Base-by-base conservation (phyloP, 2,329 filamentous ascomycete species). In the Malbranchea zuffiana region DNA sequence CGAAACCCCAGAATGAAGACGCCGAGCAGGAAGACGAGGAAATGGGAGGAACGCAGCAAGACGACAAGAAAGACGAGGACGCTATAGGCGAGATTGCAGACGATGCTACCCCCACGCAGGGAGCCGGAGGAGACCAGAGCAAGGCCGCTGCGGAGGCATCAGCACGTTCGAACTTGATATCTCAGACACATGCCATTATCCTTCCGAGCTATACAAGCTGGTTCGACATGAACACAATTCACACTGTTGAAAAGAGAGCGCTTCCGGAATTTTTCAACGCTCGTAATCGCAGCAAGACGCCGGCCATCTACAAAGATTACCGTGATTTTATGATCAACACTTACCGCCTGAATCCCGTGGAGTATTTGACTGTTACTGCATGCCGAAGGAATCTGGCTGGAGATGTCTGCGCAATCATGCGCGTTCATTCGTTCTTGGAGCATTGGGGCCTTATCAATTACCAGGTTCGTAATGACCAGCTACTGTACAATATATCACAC, bases 301-400 rank as follows among this genome's bases (percentile, higher is more conserved):
- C 86, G 1, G 80, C 86, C 32, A 84, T 96, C 15, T 98, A 98
- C 69, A 96, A 96, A 63, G 90, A 98, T 57, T 98, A 98, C 62
- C 80, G 90, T 50, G 90, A 98, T 56, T 98, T 98, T 57, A 98
- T 98, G 90, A 86, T 98, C 66, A 98, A 98, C 66, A 96, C 90
- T 10, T 98, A 98, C 63, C 80, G 90, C 24, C 68, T 98, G 39
- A 98, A 96, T 56, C 90, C 90, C 4, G 74, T 86, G 37, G 90
- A 98, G 60, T 98, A 98, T 55, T 71, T 98, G 38, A 98, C 90
- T 4, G 88, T 98, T 37, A 98, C 90, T 7, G 90, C 90, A 34
- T 98, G 90, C 58, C 75, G 90, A 46, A 76, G 90, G 48, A 98
- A 98, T 59, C 65, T 98, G 54, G 90, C 90, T 15, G 90, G 90